These are phyloP conservation scores for Trichoderma brevicompactum DNA, from an alignment of 2,329 filamentous ascomycete genomes.

Conservation along the genomic window DNA sequence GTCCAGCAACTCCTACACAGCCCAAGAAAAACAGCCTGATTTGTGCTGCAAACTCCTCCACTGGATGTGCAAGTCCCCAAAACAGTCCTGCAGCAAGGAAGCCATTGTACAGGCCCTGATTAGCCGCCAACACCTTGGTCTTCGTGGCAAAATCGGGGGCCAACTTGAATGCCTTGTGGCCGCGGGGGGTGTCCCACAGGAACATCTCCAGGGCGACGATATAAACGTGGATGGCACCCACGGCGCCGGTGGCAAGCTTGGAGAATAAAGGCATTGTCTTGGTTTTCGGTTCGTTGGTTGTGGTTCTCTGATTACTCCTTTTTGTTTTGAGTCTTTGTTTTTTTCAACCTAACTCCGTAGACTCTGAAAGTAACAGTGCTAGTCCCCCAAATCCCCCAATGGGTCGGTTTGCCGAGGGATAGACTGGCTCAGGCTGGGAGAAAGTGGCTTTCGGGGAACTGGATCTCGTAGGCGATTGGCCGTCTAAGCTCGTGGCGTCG, in stretches of 20 bases:
- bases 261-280: slow-evolving; percentile 35
- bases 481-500: neutral
- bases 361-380: neutral
- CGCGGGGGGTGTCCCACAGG: slow-evolving; percentile 53
- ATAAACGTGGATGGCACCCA: slow-evolving; percentile 53
- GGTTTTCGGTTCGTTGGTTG: neutral
- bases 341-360: neutral
- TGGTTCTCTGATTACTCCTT: neutral
- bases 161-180: slow-evolving; percentile 50
- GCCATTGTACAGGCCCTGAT: slow-evolving; percentile 59
- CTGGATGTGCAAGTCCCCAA: slow-evolving; percentile 54
- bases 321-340: neutral
- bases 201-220: slow-evolving; percentile 56
- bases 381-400: neutral
- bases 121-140: slow-evolving; percentile 52
- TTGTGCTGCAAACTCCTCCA: slow-evolving; percentile 47
- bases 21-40: slow-evolving; percentile 54
- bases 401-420: slow-evolving; percentile 8
- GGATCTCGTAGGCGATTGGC: slow-evolving; percentile 4
- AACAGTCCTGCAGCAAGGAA: slow-evolving; percentile 55
- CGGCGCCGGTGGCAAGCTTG: slow-evolving; percentile 42
- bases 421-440: neutral
- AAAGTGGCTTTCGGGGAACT: slow-evolving; percentile 1
- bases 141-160: slow-evolving; percentile 51
- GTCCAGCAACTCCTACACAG: slow-evolving; percentile 51